Percentiles rank a stretch among this genome's conserved stretches.
Conservation (phyloP, 108 stramenopile species). For the Pseudonitzschia multiseries region DNA sequence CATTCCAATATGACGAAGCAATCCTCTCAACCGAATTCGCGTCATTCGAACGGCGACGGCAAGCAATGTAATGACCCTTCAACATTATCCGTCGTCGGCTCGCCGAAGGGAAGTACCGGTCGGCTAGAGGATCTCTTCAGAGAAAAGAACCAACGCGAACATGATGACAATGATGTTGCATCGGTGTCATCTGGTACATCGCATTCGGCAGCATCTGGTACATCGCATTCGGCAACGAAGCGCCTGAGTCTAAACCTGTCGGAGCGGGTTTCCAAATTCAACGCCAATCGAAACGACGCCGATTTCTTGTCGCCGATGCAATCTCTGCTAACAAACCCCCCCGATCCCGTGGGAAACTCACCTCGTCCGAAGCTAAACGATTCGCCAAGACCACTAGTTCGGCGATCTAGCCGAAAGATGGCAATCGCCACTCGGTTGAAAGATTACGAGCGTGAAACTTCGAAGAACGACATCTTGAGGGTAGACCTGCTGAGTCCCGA, state of each 20-base stretch:
- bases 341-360: neutral
- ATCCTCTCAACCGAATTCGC: neutral
- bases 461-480: neutral
- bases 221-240: neutral
- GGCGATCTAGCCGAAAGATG: neutral
- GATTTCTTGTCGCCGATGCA: conserved; percentile 9
- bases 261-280: neutral
- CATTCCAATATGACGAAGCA: too few relatives aligned
- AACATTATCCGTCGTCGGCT: neutral
- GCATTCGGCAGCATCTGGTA: neutral
- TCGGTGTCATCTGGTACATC: neutral
- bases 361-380: neutral
- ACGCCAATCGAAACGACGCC: conserved; percentile 3
- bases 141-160: neutral
- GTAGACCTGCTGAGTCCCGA: conserved; percentile 18
- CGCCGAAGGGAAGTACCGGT: neutral
- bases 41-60: neutral
- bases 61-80: neutral
- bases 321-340: neutral
- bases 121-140: neutral
- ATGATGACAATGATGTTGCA: neutral
- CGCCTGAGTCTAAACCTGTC: neutral
- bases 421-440: neutral
- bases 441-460: neutral
- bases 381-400: neutral